Conservation (phyloP, 805 yeast genomes). For the Yueomyces sinensis region DNA sequence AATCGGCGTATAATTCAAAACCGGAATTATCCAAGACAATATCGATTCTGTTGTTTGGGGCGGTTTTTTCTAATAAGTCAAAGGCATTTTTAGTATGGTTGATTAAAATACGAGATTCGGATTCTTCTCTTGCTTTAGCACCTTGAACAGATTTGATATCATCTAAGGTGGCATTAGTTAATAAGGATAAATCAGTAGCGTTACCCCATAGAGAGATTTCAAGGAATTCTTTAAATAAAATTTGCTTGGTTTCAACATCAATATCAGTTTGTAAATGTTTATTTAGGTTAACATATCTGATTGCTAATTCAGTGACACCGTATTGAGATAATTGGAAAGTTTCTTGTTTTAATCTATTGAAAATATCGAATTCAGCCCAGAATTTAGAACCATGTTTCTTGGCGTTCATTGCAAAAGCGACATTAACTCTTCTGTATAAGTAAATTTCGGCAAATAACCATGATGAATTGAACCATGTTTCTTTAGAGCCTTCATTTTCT, state of each 20-base stretch:
- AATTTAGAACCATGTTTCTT: constrained; percentile 3
- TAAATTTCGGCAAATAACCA: constrained; percentile 87
- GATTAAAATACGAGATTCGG: constrained; percentile 62
- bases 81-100: constrained; percentile 68
- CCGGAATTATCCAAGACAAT: constrained; percentile 89
- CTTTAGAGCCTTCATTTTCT: constrained; percentile 9
- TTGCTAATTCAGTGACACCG: constrained; percentile 75
- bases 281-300: constrained; percentile 37
- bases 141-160: constrained; percentile 90
- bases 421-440: constrained; percentile 55
- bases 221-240: constrained; percentile 68
- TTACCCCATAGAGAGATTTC: constrained; percentile 96
- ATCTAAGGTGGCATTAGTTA: constrained; percentile 79
- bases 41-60: constrained; percentile 38
- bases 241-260: constrained; percentile 31
- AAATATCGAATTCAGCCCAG: constrained; percentile 53
- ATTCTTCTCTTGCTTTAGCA: constrained; percentile 68
- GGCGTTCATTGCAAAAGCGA: constrained; percentile 27
- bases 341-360: constrained; percentile 51
- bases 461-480: constrained; percentile 74
- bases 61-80: constrained; percentile 25
- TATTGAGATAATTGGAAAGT: constrained; percentile 62
- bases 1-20: constrained; percentile 85
- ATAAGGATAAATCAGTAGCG: constrained; percentile 84
- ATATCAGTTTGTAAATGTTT: constrained; percentile 11